A percentile compares a stretch with the other conserved stretches of the same genome.
phyloP scores from a whole-genome alignment of 345 rosid genomes.

The Capsella bursapastoris region DNA sequence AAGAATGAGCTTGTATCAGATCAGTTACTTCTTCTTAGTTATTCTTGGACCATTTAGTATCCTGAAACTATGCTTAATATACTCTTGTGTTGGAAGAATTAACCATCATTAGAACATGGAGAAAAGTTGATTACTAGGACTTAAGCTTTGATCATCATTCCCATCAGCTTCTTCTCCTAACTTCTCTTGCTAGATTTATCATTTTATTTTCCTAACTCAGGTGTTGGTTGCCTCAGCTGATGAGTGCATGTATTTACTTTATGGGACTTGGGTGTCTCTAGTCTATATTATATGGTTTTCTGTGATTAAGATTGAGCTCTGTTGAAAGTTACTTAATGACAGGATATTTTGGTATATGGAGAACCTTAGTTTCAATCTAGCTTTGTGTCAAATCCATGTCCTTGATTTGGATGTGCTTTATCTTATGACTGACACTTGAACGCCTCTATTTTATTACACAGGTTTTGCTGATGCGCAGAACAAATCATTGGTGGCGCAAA shows the following conservation, averaged over 20 bases:
- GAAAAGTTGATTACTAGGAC: background rate
- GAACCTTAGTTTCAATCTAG: slow-evolving; percentile 17
- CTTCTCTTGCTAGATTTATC: too few species aligned
- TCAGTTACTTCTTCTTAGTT: background rate
- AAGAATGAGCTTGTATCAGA: background rate
- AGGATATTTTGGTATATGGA: background rate
- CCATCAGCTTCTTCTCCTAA: background rate
- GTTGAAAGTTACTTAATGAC: background rate
- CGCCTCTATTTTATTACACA: background rate
- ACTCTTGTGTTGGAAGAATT: slow-evolving; percentile 2
- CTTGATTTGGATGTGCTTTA: background rate
- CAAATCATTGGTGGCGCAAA: slow-evolving; percentile 54
- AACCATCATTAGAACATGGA: background rate
- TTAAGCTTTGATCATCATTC: slow-evolving; percentile 10
- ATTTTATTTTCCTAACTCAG: background rate
- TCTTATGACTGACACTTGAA: background rate
- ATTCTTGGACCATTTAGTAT: background rate
- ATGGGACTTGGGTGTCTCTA: too few species aligned
- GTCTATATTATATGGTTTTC: too few species aligned
- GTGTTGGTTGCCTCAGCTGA: too few species aligned
- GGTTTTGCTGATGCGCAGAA: slow-evolving; percentile 46
- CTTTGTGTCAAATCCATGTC: background rate
- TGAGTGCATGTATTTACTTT: too few species aligned
- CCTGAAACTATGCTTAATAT: slow-evolving; percentile 1
- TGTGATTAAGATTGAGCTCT: too few species aligned